These are phyloP conservation scores for Corchorus olitorius DNA, from an alignment of 345 rosid species.

Conservation along the genomic window DNA sequence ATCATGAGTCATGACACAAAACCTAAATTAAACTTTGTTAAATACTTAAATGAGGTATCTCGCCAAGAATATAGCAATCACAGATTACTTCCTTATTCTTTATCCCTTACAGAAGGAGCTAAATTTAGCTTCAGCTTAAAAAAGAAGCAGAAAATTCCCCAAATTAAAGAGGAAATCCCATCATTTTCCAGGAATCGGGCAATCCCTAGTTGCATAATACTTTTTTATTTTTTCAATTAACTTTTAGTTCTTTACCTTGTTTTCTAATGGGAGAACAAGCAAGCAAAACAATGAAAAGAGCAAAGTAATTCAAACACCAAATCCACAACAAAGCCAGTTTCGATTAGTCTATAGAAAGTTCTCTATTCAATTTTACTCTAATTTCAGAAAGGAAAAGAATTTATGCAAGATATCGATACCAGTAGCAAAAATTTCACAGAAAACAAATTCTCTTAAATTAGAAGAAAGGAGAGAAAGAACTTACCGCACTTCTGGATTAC, in stretches of 20 bases:
- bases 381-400: no score
- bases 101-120: not conserved
- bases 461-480: not conserved
- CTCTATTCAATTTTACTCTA: no score
- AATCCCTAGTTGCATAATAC: not conserved
- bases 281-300: not conserved
- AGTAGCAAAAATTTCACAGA: not conserved
- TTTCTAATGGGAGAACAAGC: not conserved
- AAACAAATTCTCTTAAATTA: not conserved
- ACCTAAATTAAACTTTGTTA: not conserved
- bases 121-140: not conserved
- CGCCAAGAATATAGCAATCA: not conserved
- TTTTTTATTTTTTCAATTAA: not conserved
- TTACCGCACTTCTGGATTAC: not conserved
- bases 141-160: not conserved
- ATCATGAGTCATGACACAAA: not conserved
- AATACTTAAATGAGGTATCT: no score
- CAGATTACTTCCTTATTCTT: not conserved
- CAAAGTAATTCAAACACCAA: not conserved
- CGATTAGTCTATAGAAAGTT: not conserved
- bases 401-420: no score
- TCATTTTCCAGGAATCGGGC: not conserved
- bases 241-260: not conserved
- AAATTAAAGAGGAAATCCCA: not conserved
- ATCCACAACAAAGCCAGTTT: not conserved